These are phyloP conservation scores for Lasiosphaeria ovina DNA, from an alignment of 495 filamentous ascomycete genomes.

Conservation along the genomic window DNA sequence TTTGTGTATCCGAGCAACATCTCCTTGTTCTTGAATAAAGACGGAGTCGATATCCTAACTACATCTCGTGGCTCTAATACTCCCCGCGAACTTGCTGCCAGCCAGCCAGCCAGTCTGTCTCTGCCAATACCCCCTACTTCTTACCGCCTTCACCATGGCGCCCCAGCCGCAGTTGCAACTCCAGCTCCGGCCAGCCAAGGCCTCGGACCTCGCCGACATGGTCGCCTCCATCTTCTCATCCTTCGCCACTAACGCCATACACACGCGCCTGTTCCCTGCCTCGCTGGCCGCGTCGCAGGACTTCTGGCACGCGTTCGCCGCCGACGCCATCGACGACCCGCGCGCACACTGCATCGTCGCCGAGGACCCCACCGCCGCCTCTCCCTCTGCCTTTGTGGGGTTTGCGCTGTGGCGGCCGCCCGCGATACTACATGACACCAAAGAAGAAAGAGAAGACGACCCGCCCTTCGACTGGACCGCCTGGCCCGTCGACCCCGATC, in stretches of 20 bases:
- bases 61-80: too few species aligned
- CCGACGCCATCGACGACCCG: neutral
- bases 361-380: neutral
- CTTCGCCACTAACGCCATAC: constrained; percentile 18
- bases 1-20: too few species aligned
- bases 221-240: constrained; percentile 20
- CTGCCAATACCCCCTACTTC: too few species aligned
- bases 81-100: too few species aligned
- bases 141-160: too few species aligned
- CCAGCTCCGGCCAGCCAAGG: constrained; percentile 7
- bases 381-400: neutral
- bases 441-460: neutral
- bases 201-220: constrained; percentile 10
- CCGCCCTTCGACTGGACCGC: neutral
- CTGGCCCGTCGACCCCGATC: constrained; percentile 6
- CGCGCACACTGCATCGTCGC: neutral
- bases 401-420: constrained; percentile 3
- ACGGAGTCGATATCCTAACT: too few species aligned
- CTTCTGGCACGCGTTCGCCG: neutral
- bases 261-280: constrained; percentile 12
- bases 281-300: neutral
- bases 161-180: neutral
- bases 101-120: too few species aligned
- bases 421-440: neutral
- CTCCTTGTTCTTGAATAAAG: too few species aligned